These are phyloP conservation scores for Lodderomyces orthopsilosis DNA, from an alignment of 1,139 yeast species.

Conservation along the genomic window DNA sequence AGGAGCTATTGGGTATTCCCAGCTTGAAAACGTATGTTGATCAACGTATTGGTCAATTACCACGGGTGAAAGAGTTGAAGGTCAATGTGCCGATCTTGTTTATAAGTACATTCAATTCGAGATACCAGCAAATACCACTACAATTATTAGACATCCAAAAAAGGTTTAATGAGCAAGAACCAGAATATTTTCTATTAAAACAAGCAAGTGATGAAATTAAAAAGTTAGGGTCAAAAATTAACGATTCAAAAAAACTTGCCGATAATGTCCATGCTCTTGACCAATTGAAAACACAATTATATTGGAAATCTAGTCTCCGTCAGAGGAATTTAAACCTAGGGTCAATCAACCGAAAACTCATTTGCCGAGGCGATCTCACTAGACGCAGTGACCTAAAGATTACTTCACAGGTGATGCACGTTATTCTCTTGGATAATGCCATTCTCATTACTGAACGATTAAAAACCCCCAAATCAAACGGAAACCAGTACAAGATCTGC, in stretches of 20 bases:
- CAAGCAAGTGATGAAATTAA: constrained; percentile 49
- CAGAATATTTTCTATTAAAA: constrained; percentile 53
- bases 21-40: constrained; percentile 53
- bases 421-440: constrained; percentile 71
- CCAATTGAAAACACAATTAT: constrained; percentile 45
- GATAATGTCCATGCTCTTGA: constrained; percentile 51
- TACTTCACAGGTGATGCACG: constrained; percentile 47
- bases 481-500: constrained; percentile 38
- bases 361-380: constrained; percentile 58
- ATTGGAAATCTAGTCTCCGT: constrained; percentile 43
- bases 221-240: constrained; percentile 37
- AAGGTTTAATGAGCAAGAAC: constrained; percentile 46
- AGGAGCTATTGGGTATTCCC: constrained; percentile 38
- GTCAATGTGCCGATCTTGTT: constrained; percentile 60
- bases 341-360: constrained; percentile 55
- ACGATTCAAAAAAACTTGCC: constrained; percentile 54
- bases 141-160: constrained; percentile 59
- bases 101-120: constrained; percentile 72
- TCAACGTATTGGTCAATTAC: constrained; percentile 37
- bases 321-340: constrained; percentile 51
- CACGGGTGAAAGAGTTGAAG: constrained; percentile 42
- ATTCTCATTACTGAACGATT: constrained; percentile 60
- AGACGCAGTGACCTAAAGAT: constrained; percentile 64
- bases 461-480: constrained; percentile 24
- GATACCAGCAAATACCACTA: constrained; percentile 69